A percentile compares a stretch with the other conserved stretches of the same genome.
Conservation (phyloP, 768 basidiomycete genomes). For the Phylloporus rhodoxanthus region DNA sequence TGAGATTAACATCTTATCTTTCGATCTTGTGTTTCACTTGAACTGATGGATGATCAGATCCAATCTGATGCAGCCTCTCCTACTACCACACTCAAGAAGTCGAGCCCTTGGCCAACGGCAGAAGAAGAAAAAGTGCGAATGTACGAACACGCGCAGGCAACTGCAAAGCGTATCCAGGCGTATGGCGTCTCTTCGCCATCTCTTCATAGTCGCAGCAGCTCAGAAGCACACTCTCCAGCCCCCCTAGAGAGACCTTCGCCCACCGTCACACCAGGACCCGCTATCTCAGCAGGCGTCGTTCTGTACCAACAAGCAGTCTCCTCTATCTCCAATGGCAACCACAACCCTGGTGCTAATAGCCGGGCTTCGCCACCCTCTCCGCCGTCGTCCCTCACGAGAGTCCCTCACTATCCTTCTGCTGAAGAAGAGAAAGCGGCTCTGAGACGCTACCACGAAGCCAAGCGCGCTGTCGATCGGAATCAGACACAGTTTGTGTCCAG, state of each 20-base stretch:
- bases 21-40: background rate
- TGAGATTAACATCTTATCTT: conserved; percentile 10
- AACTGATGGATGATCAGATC: conserved; percentile 10
- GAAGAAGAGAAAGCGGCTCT: conserved; percentile 73
- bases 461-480: conserved; percentile 58
- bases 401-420: conserved; percentile 54
- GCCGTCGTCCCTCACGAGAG: conserved; percentile 20
- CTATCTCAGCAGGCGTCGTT: conserved; percentile 38
- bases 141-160: conserved; percentile 63
- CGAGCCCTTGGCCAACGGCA: conserved; percentile 51
- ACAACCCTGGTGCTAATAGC: conserved; percentile 13
- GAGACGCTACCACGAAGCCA: conserved; percentile 63
- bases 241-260: conserved; percentile 15
- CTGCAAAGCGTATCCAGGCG: conserved; percentile 56
- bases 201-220: conserved; percentile 24
- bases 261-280: conserved; percentile 10
- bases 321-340: conserved; percentile 26
- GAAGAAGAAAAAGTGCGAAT: conserved; percentile 73
- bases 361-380: conserved; percentile 28
- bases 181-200: conserved; percentile 25
- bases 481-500: conserved; percentile 35
- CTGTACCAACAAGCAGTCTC: conserved; percentile 44
- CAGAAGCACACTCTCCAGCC: conserved; percentile 20
- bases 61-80: background rate
- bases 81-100: conserved; percentile 14